Base-by-base conservation (phyloP, 1,139 yeast genomes). In the Yamadazyma blattariae region DNA sequence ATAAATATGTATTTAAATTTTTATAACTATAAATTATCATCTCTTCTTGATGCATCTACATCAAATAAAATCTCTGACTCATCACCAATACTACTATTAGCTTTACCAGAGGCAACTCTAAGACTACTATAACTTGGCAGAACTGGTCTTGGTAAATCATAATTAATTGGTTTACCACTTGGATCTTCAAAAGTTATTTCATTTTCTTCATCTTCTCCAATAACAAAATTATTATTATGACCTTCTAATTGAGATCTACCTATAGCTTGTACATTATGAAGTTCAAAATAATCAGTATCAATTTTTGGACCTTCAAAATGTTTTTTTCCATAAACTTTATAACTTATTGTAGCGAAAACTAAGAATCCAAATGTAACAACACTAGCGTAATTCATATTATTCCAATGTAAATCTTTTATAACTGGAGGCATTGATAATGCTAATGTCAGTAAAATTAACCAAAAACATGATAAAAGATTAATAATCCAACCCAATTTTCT, bases 361-460 rank as follows among this genome's bases (percentile, higher is more conserved):
- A 75, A 56, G 44, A 82, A 79, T 1, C 70, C 49, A 0, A 67
- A 38, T 40, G 82, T 75, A 3, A 82, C 92, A 13, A 74, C 72
- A 15, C 79, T 57, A 0, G 95, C 86, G 53, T 84, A 87, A 56
- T 87, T 87, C 90, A 87, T 83, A 7, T 79, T 69, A 14, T 56
- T 54, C 50, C 75, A 70, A 4, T 77, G 74, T 12, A 87, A 74
- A 27, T 57, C 45, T 36, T 84, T 85, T 37, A 83, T 67, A 27
- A 79, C 79, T 1, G 90, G 83, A 2, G 95, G 95, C 54, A 84
- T 63, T 46, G 92, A 83, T 32, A 87, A 69, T 2, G 83, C 67
- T 29, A 83, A 61, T 39, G 79, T 67, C 37, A 86, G 79, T 31
- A 82, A 58, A 18, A 73, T 37, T 3, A 82, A 68, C 81, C 92